Conservation (phyloP, 345 rosid genomes). For the Syzygium aromaticum region DNA sequence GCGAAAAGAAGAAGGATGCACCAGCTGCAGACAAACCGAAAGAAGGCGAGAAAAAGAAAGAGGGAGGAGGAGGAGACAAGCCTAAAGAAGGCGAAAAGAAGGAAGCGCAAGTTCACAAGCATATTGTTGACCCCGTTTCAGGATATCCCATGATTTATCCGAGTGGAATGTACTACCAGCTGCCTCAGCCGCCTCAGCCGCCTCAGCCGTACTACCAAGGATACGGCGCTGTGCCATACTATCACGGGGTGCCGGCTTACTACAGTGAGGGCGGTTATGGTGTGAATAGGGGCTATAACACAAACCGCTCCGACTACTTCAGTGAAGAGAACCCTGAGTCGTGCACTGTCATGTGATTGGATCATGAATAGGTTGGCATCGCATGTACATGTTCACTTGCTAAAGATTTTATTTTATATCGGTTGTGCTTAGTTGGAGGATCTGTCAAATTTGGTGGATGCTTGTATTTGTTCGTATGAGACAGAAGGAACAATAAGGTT, state of each 20-base stretch:
- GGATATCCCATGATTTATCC: constrained; percentile 9
- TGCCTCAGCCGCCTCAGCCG: too few species aligned
- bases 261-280: constrained; percentile 8
- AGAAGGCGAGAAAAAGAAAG: constrained; percentile 1
- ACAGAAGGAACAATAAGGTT: not conserved
- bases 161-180: not conserved
- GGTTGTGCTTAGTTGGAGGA: not conserved
- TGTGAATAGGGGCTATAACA: not conserved
- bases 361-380: not conserved
- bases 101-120: not conserved
- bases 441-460: not conserved
- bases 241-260: constrained; percentile 20
- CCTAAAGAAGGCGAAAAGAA: not conserved
- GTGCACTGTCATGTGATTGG: constrained; percentile 21
- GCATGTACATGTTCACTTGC: not conserved
- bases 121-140: not conserved
- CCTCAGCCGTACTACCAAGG: not conserved
- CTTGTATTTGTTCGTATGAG: not conserved
- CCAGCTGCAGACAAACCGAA: not conserved
- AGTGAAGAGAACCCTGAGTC: constrained; percentile 15
- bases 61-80: not conserved
- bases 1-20: not conserved
- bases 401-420: not conserved
- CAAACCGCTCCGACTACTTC: constrained; percentile 3
- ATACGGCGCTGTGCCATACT: not conserved